Percentiles rank a stretch among this genome's conserved stretches.
Evolutionary conservation across 2,329 filamentous ascomycete species (phyloP).

Genomic region (Metarhizium brunneum): DNA sequence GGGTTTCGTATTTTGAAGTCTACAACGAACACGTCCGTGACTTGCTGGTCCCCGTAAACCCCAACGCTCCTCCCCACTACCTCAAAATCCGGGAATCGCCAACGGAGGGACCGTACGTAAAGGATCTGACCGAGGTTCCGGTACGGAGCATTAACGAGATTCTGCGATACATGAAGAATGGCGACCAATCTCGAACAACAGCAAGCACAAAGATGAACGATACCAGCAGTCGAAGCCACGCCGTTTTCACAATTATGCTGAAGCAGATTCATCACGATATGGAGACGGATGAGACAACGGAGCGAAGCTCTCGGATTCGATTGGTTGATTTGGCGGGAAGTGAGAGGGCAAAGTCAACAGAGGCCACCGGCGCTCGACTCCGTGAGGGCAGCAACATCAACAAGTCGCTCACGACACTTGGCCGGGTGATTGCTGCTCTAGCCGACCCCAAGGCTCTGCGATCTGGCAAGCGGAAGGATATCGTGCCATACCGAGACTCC

Average conservation of each 20-base stretch:
- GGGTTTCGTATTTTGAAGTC: constrained; percentile 97
- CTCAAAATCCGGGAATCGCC: constrained; percentile 96
- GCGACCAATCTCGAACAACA: constrained; percentile 77
- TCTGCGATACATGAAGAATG: constrained; percentile 79
- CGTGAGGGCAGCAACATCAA: constrained; percentile 98
- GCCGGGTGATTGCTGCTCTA: constrained; percentile 88
- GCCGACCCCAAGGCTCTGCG: constrained; percentile 56
- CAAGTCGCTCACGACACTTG: constrained; percentile 92
- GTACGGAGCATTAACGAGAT: constrained; percentile 84
- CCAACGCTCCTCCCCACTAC: constrained; percentile 73
- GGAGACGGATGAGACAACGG: constrained; percentile 94
- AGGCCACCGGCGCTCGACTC: constrained; percentile 83
- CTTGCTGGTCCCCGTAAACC: constrained; percentile 64
- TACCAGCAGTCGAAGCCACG: constrained; percentile 90
- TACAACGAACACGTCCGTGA: constrained; percentile 99
- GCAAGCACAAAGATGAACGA: constrained; percentile 99
- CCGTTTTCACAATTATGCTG: constrained; percentile 95
- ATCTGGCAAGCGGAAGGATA: constrained; percentile 48
- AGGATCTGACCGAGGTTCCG: constrained; percentile 88
- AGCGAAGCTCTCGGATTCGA: constrained; percentile 85
- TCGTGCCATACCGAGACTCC: constrained; percentile 89
- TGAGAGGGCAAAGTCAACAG: constrained; percentile 89
- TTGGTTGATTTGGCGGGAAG: constrained; percentile 92
- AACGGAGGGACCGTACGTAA: constrained; percentile 91
- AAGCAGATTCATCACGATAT: constrained; percentile 98